Evolutionary conservation across 1,284 basidiomycete genomes (phyloP).

Genomic region (Tremellales sp.): DNA sequence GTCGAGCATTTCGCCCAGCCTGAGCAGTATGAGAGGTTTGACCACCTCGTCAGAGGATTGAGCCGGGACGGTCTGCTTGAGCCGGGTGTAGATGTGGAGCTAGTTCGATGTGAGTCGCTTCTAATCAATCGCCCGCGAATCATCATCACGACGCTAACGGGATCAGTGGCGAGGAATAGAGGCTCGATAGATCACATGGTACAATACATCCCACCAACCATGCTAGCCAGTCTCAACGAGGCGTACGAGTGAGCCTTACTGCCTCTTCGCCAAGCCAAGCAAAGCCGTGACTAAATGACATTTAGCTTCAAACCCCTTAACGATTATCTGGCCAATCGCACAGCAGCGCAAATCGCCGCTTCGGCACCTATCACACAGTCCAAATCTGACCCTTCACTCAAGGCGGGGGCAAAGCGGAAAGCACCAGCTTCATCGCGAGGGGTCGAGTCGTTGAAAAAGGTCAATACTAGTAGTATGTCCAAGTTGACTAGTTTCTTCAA

Average conservation of each 20-base stretch:
- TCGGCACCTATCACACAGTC: constrained; percentile 9
- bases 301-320: constrained; percentile 25
- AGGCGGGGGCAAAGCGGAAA: constrained; percentile 27
- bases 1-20: constrained; percentile 25
- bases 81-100: constrained; percentile 9
- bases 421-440: constrained; percentile 24
- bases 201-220: constrained; percentile 24
- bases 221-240: constrained; percentile 8
- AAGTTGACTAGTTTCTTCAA: constrained; percentile 47
- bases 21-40: constrained; percentile 34
- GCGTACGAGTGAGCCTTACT: constrained; percentile 25
- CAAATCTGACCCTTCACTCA: constrained; percentile 6
- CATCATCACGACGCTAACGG: background rate
- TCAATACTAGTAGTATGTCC: constrained; percentile 41
- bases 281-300: background rate
- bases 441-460: constrained; percentile 36
- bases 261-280: background rate
- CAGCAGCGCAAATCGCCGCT: constrained; percentile 31
- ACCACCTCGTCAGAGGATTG: constrained; percentile 36
- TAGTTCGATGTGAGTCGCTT: constrained; percentile 25
- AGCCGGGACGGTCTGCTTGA: constrained; percentile 33
- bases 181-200: constrained; percentile 31
- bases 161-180: constrained; percentile 27
- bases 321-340: constrained; percentile 27
- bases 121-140: background rate